A percentile compares a stretch with the other conserved stretches of the same genome.
These are phyloP conservation scores for Taphrina betulina DNA, from an alignment of 1,139 yeast genomes.

Conservation along the genomic window DNA sequence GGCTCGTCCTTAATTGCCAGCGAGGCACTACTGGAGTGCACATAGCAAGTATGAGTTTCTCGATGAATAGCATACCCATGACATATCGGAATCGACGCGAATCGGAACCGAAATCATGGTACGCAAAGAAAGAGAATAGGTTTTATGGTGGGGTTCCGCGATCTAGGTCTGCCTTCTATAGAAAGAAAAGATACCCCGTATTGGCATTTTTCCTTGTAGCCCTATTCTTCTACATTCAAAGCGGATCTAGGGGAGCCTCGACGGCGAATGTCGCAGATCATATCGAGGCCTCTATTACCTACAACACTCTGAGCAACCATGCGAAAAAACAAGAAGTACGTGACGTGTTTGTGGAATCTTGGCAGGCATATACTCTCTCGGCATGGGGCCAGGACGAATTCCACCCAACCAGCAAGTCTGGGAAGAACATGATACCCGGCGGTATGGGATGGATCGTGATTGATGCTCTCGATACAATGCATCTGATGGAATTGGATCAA, in stretches of 20 bases:
- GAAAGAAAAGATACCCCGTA: constrained; percentile 14
- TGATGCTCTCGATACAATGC: constrained; percentile 80
- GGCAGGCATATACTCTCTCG: constrained; percentile 71
- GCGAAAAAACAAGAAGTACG: constrained; percentile 14
- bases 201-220: constrained; percentile 1
- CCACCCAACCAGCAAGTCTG: constrained; percentile 58
- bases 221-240: constrained; percentile 8
- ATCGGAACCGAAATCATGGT: constrained; percentile 19
- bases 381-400: constrained; percentile 85
- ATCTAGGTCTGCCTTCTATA: constrained; percentile 8
- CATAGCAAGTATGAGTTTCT: constrained; percentile 27
- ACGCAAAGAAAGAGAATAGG: constrained; percentile 24
- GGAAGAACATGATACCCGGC: constrained; percentile 66
- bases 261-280: neutral
- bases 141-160: constrained; percentile 30
- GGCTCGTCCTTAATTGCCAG: no score
- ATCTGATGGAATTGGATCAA: constrained; percentile 71
- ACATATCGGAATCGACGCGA: constrained; percentile 25
- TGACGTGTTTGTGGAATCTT: constrained; percentile 59
- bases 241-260: neutral
- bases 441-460: constrained; percentile 97
- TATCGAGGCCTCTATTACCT: neutral
- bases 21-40: no score
- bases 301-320: neutral
- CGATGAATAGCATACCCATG: constrained; percentile 26